These are phyloP conservation scores for Gillenia trifoliata DNA, from an alignment of 306 rosid species.

Conservation along the genomic window DNA sequence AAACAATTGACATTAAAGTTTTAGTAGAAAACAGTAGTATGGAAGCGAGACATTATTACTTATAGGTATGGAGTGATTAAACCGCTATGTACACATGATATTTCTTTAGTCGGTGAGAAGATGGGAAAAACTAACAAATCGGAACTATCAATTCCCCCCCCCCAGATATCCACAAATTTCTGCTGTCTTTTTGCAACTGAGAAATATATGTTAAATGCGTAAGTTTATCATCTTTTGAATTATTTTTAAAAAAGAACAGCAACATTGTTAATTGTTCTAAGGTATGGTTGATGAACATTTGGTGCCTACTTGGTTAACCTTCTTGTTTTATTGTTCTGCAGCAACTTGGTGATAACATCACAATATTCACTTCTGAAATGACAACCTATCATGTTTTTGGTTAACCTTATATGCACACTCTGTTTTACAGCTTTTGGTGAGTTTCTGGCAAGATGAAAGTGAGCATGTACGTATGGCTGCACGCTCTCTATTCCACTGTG, in stretches of 20 bases:
- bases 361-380: conserved; percentile 7
- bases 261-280: not conserved
- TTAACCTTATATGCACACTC: conserved; percentile 16
- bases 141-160: not conserved
- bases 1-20: not conserved
- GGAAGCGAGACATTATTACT: not conserved
- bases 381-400: not conserved
- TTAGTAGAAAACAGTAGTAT: not conserved
- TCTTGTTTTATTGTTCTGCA: not conserved
- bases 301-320: not conserved
- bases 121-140: not conserved
- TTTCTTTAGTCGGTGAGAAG: not conserved
- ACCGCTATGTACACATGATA: not conserved
- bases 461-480: conserved; percentile 97
- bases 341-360: not conserved
- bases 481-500: conserved; percentile 92
- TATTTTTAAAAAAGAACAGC: not conserved
- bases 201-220: not conserved
- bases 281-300: not conserved
- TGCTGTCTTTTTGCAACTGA: not conserved
- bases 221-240: not conserved
- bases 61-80: not conserved
- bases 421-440: conserved; percentile 79
- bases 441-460: conserved; percentile 98
- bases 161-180: not conserved